These are phyloP conservation scores for Diutina ranongensis DNA, from an alignment of 1,139 yeast genomes.

Conservation along the genomic window DNA sequence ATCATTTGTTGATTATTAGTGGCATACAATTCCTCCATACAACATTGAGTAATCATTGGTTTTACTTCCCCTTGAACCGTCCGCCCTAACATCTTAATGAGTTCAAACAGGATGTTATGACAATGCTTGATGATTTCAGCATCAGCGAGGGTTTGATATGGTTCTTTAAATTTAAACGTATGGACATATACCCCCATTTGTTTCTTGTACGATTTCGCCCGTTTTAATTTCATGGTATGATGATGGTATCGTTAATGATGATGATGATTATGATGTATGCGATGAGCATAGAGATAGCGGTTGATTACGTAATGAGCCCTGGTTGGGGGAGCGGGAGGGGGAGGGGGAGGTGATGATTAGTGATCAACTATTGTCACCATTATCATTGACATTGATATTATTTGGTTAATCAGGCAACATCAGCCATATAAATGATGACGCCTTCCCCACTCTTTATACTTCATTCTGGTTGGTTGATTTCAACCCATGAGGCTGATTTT, in stretches of 20 bases:
- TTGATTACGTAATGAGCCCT: background rate
- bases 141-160: constrained; percentile 82
- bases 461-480: too few species aligned
- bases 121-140: constrained; percentile 64
- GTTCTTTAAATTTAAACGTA: constrained; percentile 86
- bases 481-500: too few species aligned
- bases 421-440: too few species aligned
- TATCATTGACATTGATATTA: too few species aligned
- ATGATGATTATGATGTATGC: background rate
- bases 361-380: too few species aligned
- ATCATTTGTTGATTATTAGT: constrained; percentile 66
- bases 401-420: too few species aligned
- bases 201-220: constrained; percentile 90
- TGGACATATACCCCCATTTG: constrained; percentile 78
- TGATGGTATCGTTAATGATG: background rate
- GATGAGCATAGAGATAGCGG: background rate
- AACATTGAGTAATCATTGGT: constrained; percentile 95
- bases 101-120: constrained; percentile 55
- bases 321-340: too few species aligned
- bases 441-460: too few species aligned
- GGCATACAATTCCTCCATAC: constrained; percentile 75
- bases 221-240: constrained; percentile 79
- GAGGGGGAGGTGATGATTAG: too few species aligned
- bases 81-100: constrained; percentile 64
- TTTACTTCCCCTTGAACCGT: constrained; percentile 81